Evolutionary conservation across 1,139 yeast genomes (phyloP).

Genomic region (Saccharomyces hybrid): DNA sequence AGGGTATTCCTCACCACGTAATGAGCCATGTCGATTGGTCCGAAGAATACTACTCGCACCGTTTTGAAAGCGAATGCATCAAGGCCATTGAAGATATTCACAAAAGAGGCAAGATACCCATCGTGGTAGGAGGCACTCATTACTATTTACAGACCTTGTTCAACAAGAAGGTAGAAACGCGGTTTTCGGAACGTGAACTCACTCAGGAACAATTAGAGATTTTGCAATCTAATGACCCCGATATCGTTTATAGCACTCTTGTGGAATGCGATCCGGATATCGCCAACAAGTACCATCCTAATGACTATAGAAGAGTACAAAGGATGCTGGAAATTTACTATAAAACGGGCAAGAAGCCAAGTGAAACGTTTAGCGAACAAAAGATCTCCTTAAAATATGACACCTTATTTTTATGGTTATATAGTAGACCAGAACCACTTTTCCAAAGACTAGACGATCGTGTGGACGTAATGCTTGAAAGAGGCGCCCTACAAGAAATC

Average conservation of each 20-base stretch:
- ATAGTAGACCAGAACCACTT: slow-evolving; percentile 55
- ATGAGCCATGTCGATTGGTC: slow-evolving; percentile 77
- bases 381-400: slow-evolving; percentile 51
- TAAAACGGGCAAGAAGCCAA: slow-evolving; percentile 58
- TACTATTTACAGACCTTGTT: slow-evolving; percentile 79
- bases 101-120: slow-evolving; percentile 64
- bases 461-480: slow-evolving; percentile 72
- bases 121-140: slow-evolving; percentile 93
- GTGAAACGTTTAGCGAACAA: slow-evolving; percentile 63
- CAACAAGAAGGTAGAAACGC: slow-evolving; percentile 29
- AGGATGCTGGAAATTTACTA: slow-evolving; percentile 77
- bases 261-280: slow-evolving; percentile 58
- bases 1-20: slow-evolving; percentile 73
- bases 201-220: slow-evolving; percentile 40
- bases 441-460: slow-evolving; percentile 62
- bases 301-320: slow-evolving; percentile 68
- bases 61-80: slow-evolving; percentile 67
- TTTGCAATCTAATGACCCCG: slow-evolving; percentile 51
- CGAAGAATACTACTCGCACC: slow-evolving; percentile 76
- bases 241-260: slow-evolving; percentile 43
- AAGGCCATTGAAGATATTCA: slow-evolving; percentile 53
- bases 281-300: slow-evolving; percentile 83
- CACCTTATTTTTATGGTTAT: slow-evolving; percentile 77
- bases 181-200: slow-evolving; percentile 21
- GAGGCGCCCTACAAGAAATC: slow-evolving; percentile 67